Conservation (phyloP, 163 green algal genomes). For the Coccomyxa subellipsoidea region DNA sequence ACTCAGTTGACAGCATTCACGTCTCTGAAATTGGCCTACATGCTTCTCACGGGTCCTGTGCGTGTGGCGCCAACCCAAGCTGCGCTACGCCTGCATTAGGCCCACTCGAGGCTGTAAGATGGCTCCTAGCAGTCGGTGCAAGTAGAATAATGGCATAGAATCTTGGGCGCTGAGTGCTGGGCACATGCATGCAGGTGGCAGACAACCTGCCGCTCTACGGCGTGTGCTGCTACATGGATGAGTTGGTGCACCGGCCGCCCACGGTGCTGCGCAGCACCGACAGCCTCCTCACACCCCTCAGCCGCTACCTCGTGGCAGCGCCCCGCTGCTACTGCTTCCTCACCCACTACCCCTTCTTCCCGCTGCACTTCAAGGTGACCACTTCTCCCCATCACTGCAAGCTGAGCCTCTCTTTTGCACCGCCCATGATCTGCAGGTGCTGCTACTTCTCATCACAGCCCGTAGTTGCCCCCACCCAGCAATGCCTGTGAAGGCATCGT, state of each 20-base stretch:
- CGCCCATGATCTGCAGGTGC: too few relatives aligned
- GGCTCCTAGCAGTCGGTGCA: too few relatives aligned
- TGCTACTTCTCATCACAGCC: too few relatives aligned
- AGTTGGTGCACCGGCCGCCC: conserved; percentile 79
- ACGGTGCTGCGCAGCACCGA: conserved; percentile 23
- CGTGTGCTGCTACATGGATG: conserved; percentile 74
- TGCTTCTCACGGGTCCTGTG: too few relatives aligned
- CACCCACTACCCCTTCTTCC: conserved; percentile 85
- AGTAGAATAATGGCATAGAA: too few relatives aligned
- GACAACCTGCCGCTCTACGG: conserved; percentile 79
- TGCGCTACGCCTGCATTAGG: too few relatives aligned
- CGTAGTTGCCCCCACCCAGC: too few relatives aligned
- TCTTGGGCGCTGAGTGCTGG: not conserved
- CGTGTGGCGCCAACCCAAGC: too few relatives aligned
- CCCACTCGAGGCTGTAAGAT: too few relatives aligned
- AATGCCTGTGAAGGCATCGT: too few relatives aligned
- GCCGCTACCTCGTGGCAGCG: conserved; percentile 70
- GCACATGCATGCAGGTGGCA: conserved; percentile 24
- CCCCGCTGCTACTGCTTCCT: conserved; percentile 91
- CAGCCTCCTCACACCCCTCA: conserved; percentile 43
- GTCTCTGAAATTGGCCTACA: too few relatives aligned
- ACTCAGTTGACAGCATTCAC: too few relatives aligned
- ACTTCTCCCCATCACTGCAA: not conserved
- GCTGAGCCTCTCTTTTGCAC: not conserved
- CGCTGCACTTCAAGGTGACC: conserved; percentile 80